phyloP scores from a whole-genome alignment of 1,284 basidiomycete species.

The Microbotryum lychnidis-dioicae region DNA sequence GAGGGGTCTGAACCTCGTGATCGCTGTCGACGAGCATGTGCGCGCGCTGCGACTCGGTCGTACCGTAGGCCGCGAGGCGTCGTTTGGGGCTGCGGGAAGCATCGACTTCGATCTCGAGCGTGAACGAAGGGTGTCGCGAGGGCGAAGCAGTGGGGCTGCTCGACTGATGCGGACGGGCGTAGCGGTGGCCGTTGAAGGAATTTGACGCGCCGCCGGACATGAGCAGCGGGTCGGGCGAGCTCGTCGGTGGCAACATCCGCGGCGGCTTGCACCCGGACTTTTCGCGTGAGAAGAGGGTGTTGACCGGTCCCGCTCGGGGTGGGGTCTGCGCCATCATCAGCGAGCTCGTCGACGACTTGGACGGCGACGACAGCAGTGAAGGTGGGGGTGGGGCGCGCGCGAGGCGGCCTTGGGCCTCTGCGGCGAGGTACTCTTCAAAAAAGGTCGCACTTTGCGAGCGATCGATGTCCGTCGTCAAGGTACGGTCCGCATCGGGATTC shows the following conservation, averaged over 20 bases:
- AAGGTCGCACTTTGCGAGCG: constrained; percentile 1
- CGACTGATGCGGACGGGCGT: not conserved
- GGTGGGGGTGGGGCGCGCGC: not conserved
- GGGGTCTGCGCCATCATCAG: not conserved
- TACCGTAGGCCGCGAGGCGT: not conserved
- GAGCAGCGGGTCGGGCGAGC: constrained; percentile 24
- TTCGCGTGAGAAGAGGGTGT: not conserved
- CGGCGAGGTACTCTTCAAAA: constrained; percentile 2
- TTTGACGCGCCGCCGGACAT: not conserved
- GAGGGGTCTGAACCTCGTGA: not conserved
- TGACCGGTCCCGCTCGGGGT: not conserved
- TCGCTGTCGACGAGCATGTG: not conserved
- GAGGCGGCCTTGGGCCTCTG: not conserved
- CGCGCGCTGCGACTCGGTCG: not conserved
- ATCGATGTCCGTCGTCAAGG: not conserved
- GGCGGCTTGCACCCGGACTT: not conserved
- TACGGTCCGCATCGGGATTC: not conserved
- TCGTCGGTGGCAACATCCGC: not conserved
- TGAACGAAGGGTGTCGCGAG: not conserved
- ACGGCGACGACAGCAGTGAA: constrained; percentile 4
- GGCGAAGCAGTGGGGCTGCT: not conserved
- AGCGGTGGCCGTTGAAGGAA: not conserved
- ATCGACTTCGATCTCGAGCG: not conserved
- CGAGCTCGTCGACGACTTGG: not conserved
- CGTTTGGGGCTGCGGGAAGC: not conserved